phyloP scores from a whole-genome alignment of 106 monocot species.

The Allium sativum region DNA sequence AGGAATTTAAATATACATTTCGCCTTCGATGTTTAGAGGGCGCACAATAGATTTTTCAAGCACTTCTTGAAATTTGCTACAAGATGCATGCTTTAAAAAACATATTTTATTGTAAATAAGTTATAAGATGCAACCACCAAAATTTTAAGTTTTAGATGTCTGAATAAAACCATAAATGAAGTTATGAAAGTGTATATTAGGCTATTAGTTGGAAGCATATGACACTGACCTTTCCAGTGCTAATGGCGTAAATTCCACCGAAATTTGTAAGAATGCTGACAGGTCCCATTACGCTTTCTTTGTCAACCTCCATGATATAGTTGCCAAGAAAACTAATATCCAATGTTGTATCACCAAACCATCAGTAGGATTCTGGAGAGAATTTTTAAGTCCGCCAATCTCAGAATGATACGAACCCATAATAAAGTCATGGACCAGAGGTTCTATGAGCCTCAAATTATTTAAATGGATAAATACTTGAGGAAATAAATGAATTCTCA shows the following conservation, averaged over 20 bases:
- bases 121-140: no score
- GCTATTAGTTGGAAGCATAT: no score
- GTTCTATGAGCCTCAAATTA: slow-evolving; percentile 62
- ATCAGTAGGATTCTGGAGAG: slow-evolving; percentile 56
- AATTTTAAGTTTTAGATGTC: no score
- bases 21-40: slow-evolving; percentile 84
- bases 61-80: slow-evolving; percentile 87
- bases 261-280: no score
- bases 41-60: slow-evolving; percentile 81
- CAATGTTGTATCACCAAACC: slow-evolving; percentile 73
- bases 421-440: slow-evolving; percentile 78
- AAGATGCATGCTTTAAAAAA: slow-evolving; percentile 68
- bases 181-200: no score
- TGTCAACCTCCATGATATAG: slow-evolving; percentile 79
- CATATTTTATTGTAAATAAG: no score
- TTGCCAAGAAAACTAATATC: slow-evolving; percentile 75
- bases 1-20: slow-evolving; percentile 91
- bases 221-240: no score
- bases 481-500: slow-evolving; percentile 82
- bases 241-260: no score
- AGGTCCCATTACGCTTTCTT: slow-evolving; percentile 55
- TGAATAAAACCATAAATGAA: no score
- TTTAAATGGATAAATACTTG: slow-evolving; percentile 43
- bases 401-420: slow-evolving; percentile 63
- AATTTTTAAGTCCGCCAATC: slow-evolving; percentile 42